A percentile compares a stretch with the other conserved stretches of the same genome.
Evolutionary conservation across 768 basidiomycete species (phyloP).

Genomic region (Suillus clintonianus): DNA sequence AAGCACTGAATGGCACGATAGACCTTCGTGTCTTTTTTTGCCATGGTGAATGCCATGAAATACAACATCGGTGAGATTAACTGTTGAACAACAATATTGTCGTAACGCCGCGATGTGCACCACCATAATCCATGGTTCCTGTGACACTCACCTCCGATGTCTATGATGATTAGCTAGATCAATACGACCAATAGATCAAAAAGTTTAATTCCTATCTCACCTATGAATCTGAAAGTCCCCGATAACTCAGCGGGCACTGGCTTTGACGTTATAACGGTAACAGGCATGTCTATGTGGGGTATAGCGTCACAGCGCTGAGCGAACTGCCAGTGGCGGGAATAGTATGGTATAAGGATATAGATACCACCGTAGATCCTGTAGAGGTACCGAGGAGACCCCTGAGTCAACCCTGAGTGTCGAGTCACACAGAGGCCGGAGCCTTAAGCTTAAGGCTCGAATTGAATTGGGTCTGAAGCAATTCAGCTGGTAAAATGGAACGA

Average conservation of each 20-base stretch:
- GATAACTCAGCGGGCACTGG: conserved; percentile 14
- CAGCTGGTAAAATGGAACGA: too few species aligned
- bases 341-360: neutral
- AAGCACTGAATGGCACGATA: conserved; percentile 4
- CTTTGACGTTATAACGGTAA: conserved; percentile 23
- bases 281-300: conserved; percentile 21
- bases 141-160: conserved; percentile 38
- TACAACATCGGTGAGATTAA: conserved; percentile 59
- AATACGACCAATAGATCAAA: conserved; percentile 5
- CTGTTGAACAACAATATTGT: conserved; percentile 23
- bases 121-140: neutral
- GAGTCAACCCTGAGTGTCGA: too few species aligned
- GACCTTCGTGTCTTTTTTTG: conserved; percentile 52
- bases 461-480: too few species aligned
- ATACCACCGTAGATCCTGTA: neutral
- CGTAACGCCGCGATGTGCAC: neutral
- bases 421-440: too few species aligned
- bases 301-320: neutral
- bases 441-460: too few species aligned
- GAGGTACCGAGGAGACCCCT: neutral
- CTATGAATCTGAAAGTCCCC: conserved; percentile 35
- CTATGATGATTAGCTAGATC: conserved; percentile 19
- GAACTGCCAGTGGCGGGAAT: too few species aligned
- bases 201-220: conserved; percentile 7
- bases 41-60: conserved; percentile 55